phyloP scores from a whole-genome alignment of 441 rosid genomes.

The Croton laevigatus region DNA sequence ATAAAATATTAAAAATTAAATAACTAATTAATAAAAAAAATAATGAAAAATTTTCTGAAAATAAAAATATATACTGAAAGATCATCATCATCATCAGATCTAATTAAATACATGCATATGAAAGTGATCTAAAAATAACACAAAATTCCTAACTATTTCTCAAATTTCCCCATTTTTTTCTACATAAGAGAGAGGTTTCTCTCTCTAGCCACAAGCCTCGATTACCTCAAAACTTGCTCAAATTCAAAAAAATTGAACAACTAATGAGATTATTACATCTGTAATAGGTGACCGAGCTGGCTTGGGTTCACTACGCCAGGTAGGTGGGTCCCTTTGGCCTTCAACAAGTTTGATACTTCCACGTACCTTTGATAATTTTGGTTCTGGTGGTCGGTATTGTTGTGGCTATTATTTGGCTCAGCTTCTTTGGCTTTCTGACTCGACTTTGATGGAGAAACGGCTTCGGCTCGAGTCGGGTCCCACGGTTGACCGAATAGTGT shows the following conservation, averaged over 20 bases:
- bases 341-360: slow-evolving; percentile 61
- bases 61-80: background rate
- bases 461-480: slow-evolving; percentile 41
- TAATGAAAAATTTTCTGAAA: background rate
- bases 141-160: background rate
- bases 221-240: background rate
- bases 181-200: background rate
- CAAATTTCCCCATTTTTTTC: background rate
- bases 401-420: slow-evolving; percentile 20
- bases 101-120: background rate
- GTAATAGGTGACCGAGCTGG: slow-evolving; percentile 60
- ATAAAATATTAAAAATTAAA: background rate
- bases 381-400: background rate
- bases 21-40: background rate
- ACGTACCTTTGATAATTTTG: slow-evolving; percentile 42
- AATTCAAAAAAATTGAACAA: background rate
- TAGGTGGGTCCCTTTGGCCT: slow-evolving; percentile 56
- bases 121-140: background rate
- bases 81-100: background rate
- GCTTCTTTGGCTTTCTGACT: slow-evolving; percentile 24
- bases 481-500: slow-evolving; percentile 59
- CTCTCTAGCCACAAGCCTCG: background rate
- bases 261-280: slow-evolving; percentile 37
- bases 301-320: slow-evolving; percentile 79
- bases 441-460: slow-evolving; percentile 18